Base-by-base conservation (phyloP, 1,284 basidiomycete species). In the Mycena sp. region DNA sequence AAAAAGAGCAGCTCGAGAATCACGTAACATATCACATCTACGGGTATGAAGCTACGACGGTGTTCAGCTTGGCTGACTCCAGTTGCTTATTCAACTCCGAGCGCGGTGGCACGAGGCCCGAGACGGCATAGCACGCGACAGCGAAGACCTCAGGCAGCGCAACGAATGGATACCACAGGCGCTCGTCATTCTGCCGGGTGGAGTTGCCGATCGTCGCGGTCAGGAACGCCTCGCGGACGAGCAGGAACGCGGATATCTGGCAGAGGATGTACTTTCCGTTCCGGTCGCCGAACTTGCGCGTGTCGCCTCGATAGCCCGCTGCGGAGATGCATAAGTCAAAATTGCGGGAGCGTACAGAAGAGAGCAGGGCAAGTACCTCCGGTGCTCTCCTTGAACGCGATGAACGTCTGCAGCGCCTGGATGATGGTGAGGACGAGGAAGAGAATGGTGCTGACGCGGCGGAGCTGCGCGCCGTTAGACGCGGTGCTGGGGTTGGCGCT, bases 81-180 rank as follows among this genome's bases (percentile, higher is more conserved):
- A n/a, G n/a, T 43, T 35, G 32, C 52, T 5, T 23, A 21, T 52
- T 56, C 19, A 63, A n/a, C 29, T 55, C 66, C 3, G 58, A 58
- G 2, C 62, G 46, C 6, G 73, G 70, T 26, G 83, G 83, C 0
- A 85, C 76, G 11, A 85, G 73, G 0, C 81, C 82, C 1, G 82
- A 82, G 2, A 74, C 69, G 14, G 76, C 60, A 50, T 81, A 83
- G 45, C 83, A 68, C 6, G 78, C 28, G 0, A 80, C 81, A 0
- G 79, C 81, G 25, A 83, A 61, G 23, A 82, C 58, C 69, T 85
- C 83, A 1, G 82, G 74, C 9, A 81, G 52, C 1, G 81, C 82
- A 3, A 80, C 70, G 9, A 85, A 73, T 2, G 83, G 81, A 60
- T 83, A 85, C 80, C 81, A 85, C 44, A 77, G 73, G 28, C 73